A percentile compares a stretch with the other conserved stretches of the same genome.
Conservation (phyloP, 495 filamentous ascomycete species). For the Aspergillus carlsbadensis region DNA sequence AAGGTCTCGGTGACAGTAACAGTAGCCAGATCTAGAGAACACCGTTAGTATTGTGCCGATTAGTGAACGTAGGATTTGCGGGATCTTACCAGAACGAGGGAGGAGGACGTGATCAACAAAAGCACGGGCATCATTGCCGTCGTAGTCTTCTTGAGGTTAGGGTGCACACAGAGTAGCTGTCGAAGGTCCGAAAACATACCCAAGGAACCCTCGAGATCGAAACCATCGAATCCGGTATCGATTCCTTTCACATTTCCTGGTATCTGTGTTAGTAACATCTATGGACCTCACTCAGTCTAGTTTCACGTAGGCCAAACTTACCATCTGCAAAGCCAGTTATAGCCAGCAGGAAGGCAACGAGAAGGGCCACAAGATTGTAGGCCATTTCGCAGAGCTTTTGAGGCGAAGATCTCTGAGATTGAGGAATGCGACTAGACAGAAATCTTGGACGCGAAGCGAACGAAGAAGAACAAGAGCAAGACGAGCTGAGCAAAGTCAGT, state of each 20-base stretch:
- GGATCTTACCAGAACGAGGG: constrained; percentile 15
- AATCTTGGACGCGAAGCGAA: neutral
- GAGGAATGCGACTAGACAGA: neutral
- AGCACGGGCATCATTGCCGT: constrained; percentile 3
- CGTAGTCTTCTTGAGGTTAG: neutral
- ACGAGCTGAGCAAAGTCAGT: neutral
- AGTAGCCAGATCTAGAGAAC: constrained; percentile 12
- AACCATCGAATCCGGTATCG: neutral
- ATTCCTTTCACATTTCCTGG: constrained; percentile 1
- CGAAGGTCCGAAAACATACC: constrained; percentile 4
- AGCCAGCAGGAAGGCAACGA: constrained; percentile 13
- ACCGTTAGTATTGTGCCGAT: neutral
- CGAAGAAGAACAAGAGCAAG: neutral
- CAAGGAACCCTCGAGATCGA: neutral
- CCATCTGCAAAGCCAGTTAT: constrained; percentile 7
- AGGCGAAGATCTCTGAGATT: neutral
- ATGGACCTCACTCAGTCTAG: neutral
- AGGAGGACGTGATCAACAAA: neutral
- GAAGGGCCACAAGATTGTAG: constrained; percentile 11
- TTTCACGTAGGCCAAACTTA: constrained; percentile 4
- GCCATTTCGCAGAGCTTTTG: constrained; percentile 1
- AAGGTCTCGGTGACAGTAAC: constrained; percentile 26
- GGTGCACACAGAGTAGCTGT: neutral
- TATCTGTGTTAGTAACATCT: neutral
- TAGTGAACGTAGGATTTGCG: neutral